These are phyloP conservation scores for Melampsora abietis-canadensis DNA, from an alignment of 1,284 basidiomycete genomes.

Conservation along the genomic window DNA sequence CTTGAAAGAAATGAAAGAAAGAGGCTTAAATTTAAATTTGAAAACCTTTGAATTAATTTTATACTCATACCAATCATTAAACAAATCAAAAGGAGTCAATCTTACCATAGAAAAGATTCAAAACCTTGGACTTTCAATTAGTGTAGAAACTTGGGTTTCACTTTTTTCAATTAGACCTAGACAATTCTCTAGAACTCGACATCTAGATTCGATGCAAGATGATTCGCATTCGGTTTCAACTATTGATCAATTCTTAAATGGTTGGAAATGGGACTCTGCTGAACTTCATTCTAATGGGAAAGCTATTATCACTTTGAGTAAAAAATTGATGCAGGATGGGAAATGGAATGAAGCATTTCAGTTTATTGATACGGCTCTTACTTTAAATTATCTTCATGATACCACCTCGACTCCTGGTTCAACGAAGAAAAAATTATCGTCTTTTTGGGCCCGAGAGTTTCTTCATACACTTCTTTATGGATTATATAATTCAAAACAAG, in stretches of 20 bases:
- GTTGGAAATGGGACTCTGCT: not conserved
- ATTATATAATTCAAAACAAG: slow-evolving; percentile 33
- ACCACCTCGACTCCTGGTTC: not conserved
- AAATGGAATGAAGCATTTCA: slow-evolving; percentile 16
- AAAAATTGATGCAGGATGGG: slow-evolving; percentile 26
- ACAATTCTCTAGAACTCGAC: slow-evolving; percentile 14
- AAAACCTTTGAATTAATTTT: slow-evolving; percentile 23
- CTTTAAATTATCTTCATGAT: not conserved
- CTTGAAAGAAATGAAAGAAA: slow-evolving; percentile 34
- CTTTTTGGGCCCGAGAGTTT: slow-evolving; percentile 28
- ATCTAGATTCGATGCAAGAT: slow-evolving; percentile 37
- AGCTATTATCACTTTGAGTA: slow-evolving; percentile 22
- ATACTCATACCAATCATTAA: slow-evolving; percentile 27
- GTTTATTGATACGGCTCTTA: slow-evolving; percentile 26
- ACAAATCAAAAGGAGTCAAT: slow-evolving; percentile 28
- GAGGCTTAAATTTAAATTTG: slow-evolving; percentile 18
- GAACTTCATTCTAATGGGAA: slow-evolving; percentile 5
- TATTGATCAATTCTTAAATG: slow-evolving; percentile 15
- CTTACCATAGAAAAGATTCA: slow-evolving; percentile 18
- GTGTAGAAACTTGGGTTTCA: slow-evolving; percentile 15
- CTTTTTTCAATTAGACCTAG: slow-evolving; percentile 34
- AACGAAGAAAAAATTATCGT: not conserved
- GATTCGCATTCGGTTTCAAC: not conserved
- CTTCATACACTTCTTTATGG: slow-evolving; percentile 25
- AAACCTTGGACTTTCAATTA: slow-evolving; percentile 6